Evolutionary conservation across 495 filamentous ascomycete species (phyloP).

Genomic region (Tirmania nivea): DNA sequence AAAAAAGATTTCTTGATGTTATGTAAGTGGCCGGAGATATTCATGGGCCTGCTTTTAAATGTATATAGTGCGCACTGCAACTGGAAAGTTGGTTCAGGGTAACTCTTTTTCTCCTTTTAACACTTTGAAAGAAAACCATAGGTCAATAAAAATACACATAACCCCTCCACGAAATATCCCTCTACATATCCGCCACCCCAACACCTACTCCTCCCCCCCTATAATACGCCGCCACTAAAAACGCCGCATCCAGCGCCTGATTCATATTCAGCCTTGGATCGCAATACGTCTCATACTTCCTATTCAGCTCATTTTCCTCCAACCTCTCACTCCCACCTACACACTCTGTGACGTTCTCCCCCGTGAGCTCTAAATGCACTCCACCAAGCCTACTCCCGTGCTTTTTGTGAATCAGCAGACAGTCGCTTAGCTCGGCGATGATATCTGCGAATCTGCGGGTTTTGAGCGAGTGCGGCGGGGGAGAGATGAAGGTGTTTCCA

Average conservation of each 20-base stretch:
- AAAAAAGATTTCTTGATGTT: too few relatives aligned
- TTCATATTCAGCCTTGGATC: slow-evolving; percentile 93
- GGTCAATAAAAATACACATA: too few relatives aligned
- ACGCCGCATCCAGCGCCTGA: slow-evolving; percentile 85
- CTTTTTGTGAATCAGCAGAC: slow-evolving; percentile 62
- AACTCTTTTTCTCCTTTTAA: too few relatives aligned
- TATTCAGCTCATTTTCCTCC: slow-evolving; percentile 62
- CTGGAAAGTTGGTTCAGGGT: too few relatives aligned
- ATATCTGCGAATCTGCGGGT: slow-evolving; percentile 75
- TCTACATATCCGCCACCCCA: too few relatives aligned
- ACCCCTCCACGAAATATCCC: too few relatives aligned
- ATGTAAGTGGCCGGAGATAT: too few relatives aligned
- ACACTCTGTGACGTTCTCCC: slow-evolving; percentile 91
- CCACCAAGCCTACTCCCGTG: slow-evolving; percentile 70
- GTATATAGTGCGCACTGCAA: too few relatives aligned
- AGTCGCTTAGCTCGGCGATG: slow-evolving; percentile 57
- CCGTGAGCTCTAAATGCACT: slow-evolving; percentile 85
- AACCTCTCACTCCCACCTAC: slow-evolving; percentile 74
- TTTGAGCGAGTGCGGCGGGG: slow-evolving; percentile 45
- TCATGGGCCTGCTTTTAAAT: too few relatives aligned
- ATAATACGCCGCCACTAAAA: slow-evolving; percentile 76
- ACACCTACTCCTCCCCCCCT: slow-evolving; percentile 12
- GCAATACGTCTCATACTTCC: slow-evolving; percentile 86
- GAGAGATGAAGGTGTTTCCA: slow-evolving; percentile 50
- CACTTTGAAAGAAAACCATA: too few relatives aligned